Base-by-base conservation (phyloP, 176 grass and related monocot genomes). In the Carex littledalei region DNA sequence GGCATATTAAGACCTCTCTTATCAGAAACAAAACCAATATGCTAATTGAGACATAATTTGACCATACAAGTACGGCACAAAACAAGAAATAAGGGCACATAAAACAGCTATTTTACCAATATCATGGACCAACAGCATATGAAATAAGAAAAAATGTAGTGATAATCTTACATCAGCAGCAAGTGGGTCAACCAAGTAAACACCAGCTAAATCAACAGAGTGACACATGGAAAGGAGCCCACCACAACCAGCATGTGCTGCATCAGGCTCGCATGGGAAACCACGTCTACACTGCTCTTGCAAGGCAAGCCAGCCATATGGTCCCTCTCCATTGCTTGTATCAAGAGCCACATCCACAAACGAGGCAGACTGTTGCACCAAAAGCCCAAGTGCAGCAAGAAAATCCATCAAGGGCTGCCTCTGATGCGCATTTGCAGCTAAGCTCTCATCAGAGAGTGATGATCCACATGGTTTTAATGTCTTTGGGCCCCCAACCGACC, bases 181-280 rank as follows among this genome's bases (percentile, higher is more conserved):
- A 92, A 98, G 93, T 77, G 91, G 96, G 87, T 98, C 93, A 88
- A 98, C 88, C 86, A 98, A 87, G 88, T 98, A 90, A 84, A 94
- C 85, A 65, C 96, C 96, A 85, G 93, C 96, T 12, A 91, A 90
- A 87, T 98, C 96, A 85, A 95, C 88, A 6, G 96, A 98, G 88
- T 98, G 96, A 37, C 93, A 92, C 32, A 85, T 92, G 88, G 93
- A 90, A 83, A 98, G 50, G 63, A 98, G 81, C 61, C 96, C 96
- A 71, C 96, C 93, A 87, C 96, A 98, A 55, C 96, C 96, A 84
- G 96, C 90, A 95, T 98, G 96, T 79, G 90, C 89, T 93, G 94
- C 90, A 70, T 90, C 92, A 84, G 96, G 96, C 84, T 89, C 93
- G 47, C 96, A 98, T 59, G 93, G 88, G 57, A 98, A 95, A 37